Percentiles rank a stretch among this genome's conserved stretches.
These are phyloP conservation scores for Gossypium australe DNA, from an alignment of 345 rosid genomes.

Conservation along the genomic window DNA sequence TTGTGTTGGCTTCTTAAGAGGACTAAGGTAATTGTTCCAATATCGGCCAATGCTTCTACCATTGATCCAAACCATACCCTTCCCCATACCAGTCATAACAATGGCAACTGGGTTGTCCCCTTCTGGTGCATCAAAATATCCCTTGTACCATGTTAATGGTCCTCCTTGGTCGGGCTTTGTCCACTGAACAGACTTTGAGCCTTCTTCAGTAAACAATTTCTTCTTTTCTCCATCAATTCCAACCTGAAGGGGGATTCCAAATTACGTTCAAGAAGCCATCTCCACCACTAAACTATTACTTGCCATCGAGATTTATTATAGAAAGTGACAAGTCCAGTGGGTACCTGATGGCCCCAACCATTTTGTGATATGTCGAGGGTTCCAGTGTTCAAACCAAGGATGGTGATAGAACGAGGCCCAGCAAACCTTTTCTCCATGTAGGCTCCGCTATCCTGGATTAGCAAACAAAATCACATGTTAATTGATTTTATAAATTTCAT, in stretches of 20 bases:
- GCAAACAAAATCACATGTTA: background rate
- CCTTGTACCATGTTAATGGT: slow-evolving; percentile 75
- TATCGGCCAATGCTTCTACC: slow-evolving; percentile 80
- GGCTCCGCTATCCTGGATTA: slow-evolving; percentile 74
- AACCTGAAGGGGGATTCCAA: slow-evolving; percentile 27
- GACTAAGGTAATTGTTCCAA: slow-evolving; percentile 71
- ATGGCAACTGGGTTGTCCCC: slow-evolving; percentile 52
- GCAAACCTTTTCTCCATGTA: slow-evolving; percentile 77
- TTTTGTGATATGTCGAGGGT: slow-evolving; percentile 52
- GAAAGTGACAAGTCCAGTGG: background rate
- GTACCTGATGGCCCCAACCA: slow-evolving; percentile 77
- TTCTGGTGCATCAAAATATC: slow-evolving; percentile 65
- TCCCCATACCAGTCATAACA: slow-evolving; percentile 55
- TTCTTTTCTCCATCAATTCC: slow-evolving; percentile 59
- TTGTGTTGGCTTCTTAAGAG: slow-evolving; percentile 64
- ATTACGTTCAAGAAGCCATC: background rate
- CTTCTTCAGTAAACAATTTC: slow-evolving; percentile 40
- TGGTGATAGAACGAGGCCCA: slow-evolving; percentile 57
- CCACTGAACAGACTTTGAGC: slow-evolving; percentile 50
- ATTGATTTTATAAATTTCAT: background rate
- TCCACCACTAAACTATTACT: background rate
- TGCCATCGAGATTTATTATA: background rate
- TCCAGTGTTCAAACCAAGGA: slow-evolving; percentile 78
- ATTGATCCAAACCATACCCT: slow-evolving; percentile 85
- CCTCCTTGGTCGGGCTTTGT: slow-evolving; percentile 21